Evolutionary conservation across 106 monocot genomes (phyloP), one percentile per base, ranked within the genome.

Genomic region (Triglochin maritima): DNA sequence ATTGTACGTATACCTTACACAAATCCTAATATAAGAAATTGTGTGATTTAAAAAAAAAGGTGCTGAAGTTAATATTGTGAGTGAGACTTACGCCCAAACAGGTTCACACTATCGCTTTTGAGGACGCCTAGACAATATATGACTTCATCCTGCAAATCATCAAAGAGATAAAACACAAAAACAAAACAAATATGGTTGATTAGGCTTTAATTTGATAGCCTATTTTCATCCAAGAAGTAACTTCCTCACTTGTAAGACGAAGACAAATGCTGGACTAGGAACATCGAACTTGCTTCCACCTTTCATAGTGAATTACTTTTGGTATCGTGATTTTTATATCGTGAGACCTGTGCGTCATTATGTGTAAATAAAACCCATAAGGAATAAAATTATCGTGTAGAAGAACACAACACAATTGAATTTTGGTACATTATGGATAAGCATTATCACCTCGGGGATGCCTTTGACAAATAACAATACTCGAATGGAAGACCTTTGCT

Each of bases 51-150:
- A n/a, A n/a, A n/a, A n/a, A n/a, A n/a, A n/a, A n/a, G n/a, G n/a
- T n/a, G n/a, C n/a, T n/a, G n/a, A n/a, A n/a, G n/a, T n/a, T n/a
- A n/a, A n/a, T n/a, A n/a, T n/a, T n/a, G n/a, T n/a, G n/a, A n/a
- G n/a, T n/a, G n/a, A n/a, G n/a, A 71, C 89, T 86, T 94, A 89
- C 94, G 80, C 52, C 94, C 94, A 56, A 94, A 81, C 51, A 94
- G 84, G 69, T 84, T 89, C 44, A 85, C 42, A 59, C 68, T 59
- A 48, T 17, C 61, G 62, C 82, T 81, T 76, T 87, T 89, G 62
- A 80, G 4, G 17, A 94, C 50, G 70, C 80, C 94, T 57, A 94
- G 73, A 77, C 94, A 89, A 73, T 84, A 89, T 17, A 74, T 45
- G 15, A 69, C 44, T 45, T 4, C 44, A 80, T 76, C 63, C 69